Evolutionary conservation across 2,329 filamentous ascomycete genomes (phyloP).

Genomic region (Pestalotiopsis sp.): DNA sequence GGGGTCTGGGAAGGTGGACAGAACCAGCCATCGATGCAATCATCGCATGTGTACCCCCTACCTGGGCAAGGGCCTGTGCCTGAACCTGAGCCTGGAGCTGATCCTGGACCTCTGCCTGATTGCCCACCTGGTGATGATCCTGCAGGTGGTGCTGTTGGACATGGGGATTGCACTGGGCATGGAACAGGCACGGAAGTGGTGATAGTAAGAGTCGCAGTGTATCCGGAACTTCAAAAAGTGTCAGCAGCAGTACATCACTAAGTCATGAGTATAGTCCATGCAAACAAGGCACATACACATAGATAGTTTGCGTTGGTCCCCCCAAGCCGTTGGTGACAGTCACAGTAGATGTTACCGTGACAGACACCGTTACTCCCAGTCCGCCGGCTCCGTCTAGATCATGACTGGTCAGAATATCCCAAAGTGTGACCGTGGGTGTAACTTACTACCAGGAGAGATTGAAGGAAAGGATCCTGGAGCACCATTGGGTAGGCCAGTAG

Average conservation of each 20-base stretch:
- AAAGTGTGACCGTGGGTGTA: neutral
- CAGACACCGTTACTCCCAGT: neutral
- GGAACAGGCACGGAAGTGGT: neutral
- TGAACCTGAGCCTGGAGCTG: conserved; percentile 13
- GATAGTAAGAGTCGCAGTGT: neutral
- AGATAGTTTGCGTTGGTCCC: neutral
- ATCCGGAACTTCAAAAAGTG: neutral
- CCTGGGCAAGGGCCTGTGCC: conserved; percentile 34
- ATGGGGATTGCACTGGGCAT: neutral
- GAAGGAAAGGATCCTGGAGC: neutral
- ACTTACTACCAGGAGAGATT: conserved; percentile 10
- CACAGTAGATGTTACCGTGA: neutral
- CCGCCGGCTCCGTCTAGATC: neutral
- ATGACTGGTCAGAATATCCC: neutral
- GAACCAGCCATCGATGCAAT: conserved; percentile 37
- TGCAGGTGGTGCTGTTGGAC: neutral
- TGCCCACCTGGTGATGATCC: conserved; percentile 12
- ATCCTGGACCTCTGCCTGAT: conserved; percentile 18
- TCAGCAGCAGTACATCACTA: neutral
- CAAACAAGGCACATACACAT: neutral
- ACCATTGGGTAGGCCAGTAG: neutral
- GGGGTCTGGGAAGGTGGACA: conserved; percentile 35
- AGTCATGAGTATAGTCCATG: neutral
- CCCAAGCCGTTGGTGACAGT: neutral
- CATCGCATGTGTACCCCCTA: conserved; percentile 35